Evolutionary conservation across 257 asterid species (phyloP), one percentile per base, ranked within the genome.

Genomic region (Nicotiana sylvestris): DNA sequence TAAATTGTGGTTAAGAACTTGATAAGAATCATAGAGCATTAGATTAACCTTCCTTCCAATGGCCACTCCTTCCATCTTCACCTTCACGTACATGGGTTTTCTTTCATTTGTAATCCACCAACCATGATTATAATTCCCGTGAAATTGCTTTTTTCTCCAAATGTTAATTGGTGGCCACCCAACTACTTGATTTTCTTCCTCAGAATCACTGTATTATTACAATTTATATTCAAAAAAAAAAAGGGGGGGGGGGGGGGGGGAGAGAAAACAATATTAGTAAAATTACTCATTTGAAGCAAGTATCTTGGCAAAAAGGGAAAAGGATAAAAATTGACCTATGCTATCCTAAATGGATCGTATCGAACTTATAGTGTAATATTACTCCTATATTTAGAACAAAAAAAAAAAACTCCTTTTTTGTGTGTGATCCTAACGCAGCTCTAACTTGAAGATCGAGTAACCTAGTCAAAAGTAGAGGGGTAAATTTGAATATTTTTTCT

Each of bases 51-150:
- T 88, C 81, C 93, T 86, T 55, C 91, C 93, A 46, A 88, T 86
- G 53, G 87, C 85, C 55, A 90, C 88, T 9, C 92, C 93, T 66
- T 86, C 90, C 93, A 90, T 90, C 90, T 86, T 90, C 89, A 90
- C 93, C 91, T 88, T 90, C 84, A 88, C 92, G 66, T 74, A 87
- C 86, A 51, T 77, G 30, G 86, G 81, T 66, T 79, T 85, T 43
- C 83, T 84, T 53, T 46, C 30, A 43, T 66, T 66, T 16, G 67
- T 46, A 84, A 66, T 65, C 78, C 87, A 83, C 25, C 85, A 70
- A 29, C 29, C 86, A 10, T 81, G 79, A 13, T 84, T 55, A 43
- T 21, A 79, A 43, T 43, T 43, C 49, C 49, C 49, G 83, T 78
- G 86, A 76, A 83, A 81, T 81, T 60, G 61, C 64, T 87, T 87